Evolutionary conservation across 2,329 filamentous ascomycete genomes (phyloP), one percentile per base, ranked within the genome.

Genomic region (Didymella pomorum): DNA sequence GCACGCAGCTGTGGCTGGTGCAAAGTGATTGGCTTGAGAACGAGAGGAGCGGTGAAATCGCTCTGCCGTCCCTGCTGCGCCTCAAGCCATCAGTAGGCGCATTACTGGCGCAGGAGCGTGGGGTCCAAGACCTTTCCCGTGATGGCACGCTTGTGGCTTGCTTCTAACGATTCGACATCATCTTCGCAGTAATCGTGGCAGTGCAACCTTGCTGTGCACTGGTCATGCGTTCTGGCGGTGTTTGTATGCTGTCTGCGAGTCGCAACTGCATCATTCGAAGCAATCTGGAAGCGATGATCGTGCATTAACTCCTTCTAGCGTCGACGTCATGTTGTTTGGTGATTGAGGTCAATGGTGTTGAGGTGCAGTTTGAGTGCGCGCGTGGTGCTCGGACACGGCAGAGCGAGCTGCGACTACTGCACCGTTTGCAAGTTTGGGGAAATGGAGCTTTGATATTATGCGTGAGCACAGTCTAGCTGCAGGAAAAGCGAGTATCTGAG

Each of bases 171-270:
- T 47, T 52, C 56, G 44, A 54, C 50, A 58, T 53, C 50, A 53
- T 50, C 11, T 7, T 18, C 26, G 25, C 52, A 37, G 39, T 46
- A 26, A 54, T 42, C 39, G 50, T 53, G 56, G 56, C 56, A 50
- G 56, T 58, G 56, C 56, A 48, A 20, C 42, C 45, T 39, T 53
- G 56, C 56, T 45, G 50, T 25, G 56, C 56, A 58, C 39, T 54
- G 56, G 56, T 58, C 56, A 58, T 58, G 50, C 56, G 56, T 58
- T 58, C 56, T 58, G 45, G 50, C 50, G 56, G 50, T 46, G 41
- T 58, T 58, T 42, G 56, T 50, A 51, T 54, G 41, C 31, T 46
- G 31, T 31, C 33, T 51, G 56, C 41, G 35, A 42, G 35, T 35
- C 26, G 11, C 12, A 33, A 42, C 16, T 51, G 46, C 33, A 41